A percentile compares a stretch with the other conserved stretches of the same genome.
Evolutionary conservation across 306 rosid genomes (phyloP).

Genomic region (Lathyrus aphaca): DNA sequence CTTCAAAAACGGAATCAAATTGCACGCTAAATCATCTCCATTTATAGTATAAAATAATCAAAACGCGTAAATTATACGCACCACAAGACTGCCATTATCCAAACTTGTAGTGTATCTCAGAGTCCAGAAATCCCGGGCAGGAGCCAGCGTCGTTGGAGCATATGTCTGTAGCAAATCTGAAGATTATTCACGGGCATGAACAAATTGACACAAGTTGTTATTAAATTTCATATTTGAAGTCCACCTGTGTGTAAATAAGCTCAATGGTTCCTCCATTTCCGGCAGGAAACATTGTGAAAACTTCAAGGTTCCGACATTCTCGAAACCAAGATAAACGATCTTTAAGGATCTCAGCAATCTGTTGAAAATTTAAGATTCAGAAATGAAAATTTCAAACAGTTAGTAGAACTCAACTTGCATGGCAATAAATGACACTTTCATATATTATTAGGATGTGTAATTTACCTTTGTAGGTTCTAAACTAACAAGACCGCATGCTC

Average conservation of each 20-base stretch:
- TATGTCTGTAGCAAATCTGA: slow-evolving; percentile 56
- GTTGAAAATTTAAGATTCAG: slow-evolving; percentile 14
- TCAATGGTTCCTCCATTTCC: slow-evolving; percentile 96
- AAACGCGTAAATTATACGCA: slow-evolving; percentile 40
- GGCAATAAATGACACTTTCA: slow-evolving; percentile 5
- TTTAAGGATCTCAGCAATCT: slow-evolving; percentile 99
- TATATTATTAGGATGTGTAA: background rate
- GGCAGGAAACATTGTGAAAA: slow-evolving; percentile 90
- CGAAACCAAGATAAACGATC: slow-evolving; percentile 99
- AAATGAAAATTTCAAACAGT: slow-evolving; percentile 9
- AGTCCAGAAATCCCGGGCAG: slow-evolving; percentile 99
- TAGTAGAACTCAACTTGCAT: slow-evolving; percentile 4
- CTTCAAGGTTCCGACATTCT: slow-evolving; percentile 96
- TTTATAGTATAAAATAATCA: background rate
- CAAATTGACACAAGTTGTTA: background rate
- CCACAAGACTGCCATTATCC: slow-evolving; percentile 96
- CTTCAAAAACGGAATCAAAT: slow-evolving; percentile 48
- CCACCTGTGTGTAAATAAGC: slow-evolving; percentile 91
- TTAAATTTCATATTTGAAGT: background rate
- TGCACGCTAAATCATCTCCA: background rate
- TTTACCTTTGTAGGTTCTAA: slow-evolving; percentile 90
- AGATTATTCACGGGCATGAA: background rate
- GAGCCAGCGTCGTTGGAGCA: slow-evolving; percentile 96
- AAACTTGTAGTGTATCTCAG: slow-evolving; percentile 83
- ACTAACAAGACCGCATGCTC: slow-evolving; percentile 99